Percentiles rank a stretch among this genome's conserved stretches.
Conservation (phyloP, 208 protist genomes). For the Phytomonas francai region DNA sequence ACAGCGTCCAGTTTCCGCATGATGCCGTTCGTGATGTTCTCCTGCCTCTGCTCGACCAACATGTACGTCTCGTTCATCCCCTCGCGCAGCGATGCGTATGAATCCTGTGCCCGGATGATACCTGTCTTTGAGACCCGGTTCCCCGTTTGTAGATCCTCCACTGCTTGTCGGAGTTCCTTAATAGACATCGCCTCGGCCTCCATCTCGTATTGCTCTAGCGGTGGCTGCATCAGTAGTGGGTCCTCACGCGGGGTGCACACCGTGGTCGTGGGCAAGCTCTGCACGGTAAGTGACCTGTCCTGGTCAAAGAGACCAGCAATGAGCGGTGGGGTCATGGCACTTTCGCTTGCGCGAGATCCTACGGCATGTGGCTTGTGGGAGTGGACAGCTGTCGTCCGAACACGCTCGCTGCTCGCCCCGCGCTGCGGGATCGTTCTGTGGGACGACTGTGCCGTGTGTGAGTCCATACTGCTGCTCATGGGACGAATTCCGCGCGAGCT, state of each 20-base stretch:
- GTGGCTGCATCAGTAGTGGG: slow-evolving; percentile 13
- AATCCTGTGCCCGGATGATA: slow-evolving; percentile 37
- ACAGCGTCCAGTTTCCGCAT: slow-evolving; percentile 46
- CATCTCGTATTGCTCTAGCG: slow-evolving; percentile 28
- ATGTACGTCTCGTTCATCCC: slow-evolving; percentile 47
- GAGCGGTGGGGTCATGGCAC: slow-evolving; percentile 5
- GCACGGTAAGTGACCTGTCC: slow-evolving; percentile 15
- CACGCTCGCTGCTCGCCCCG: not conserved
- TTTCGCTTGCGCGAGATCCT: slow-evolving; percentile 6
- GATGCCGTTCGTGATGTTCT: slow-evolving; percentile 67
- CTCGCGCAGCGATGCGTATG: slow-evolving; percentile 31
- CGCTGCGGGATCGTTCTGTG: not conserved
- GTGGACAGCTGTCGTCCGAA: too few species aligned
- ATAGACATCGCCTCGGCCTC: slow-evolving; percentile 32
- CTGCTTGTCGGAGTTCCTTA: slow-evolving; percentile 32
- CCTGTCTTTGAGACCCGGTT: slow-evolving; percentile 35
- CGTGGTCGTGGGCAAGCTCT: slow-evolving; percentile 25
- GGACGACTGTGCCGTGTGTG: too few species aligned
- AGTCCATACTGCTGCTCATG: too few species aligned
- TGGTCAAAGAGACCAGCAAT: not conserved
- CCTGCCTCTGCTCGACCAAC: slow-evolving; percentile 51
- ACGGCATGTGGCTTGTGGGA: not conserved
- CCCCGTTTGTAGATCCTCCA: slow-evolving; percentile 32
- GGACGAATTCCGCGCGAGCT: slow-evolving; percentile 2
- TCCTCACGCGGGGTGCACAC: slow-evolving; percentile 24